These are phyloP conservation scores for Chalciporus sphaerocephalus DNA, from an alignment of 768 basidiomycete genomes.

Conservation along the genomic window DNA sequence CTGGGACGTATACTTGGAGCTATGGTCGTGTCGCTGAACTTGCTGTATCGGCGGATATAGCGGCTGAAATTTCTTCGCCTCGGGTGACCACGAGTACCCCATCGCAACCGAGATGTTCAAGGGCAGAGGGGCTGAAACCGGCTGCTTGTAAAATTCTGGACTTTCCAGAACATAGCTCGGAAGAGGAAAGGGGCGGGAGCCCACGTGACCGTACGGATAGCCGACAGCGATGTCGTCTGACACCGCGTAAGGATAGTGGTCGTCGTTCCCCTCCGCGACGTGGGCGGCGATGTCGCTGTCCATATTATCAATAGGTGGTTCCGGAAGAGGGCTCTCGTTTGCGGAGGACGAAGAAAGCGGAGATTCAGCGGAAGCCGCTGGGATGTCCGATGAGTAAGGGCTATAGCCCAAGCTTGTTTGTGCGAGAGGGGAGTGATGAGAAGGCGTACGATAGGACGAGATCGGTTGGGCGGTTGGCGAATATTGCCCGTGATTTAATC, in stretches of 20 bases:
- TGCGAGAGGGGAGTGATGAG: slow-evolving; percentile 15
- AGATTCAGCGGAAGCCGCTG: slow-evolving; percentile 34
- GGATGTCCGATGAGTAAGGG: slow-evolving; percentile 36
- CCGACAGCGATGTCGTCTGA: slow-evolving; percentile 21
- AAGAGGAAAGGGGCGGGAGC: slow-evolving; percentile 23
- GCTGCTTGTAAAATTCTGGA: slow-evolving; percentile 31
- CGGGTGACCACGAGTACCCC: slow-evolving; percentile 31
- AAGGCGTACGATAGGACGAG: slow-evolving; percentile 17
- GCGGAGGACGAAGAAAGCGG: slow-evolving; percentile 39
- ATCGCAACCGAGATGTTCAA: slow-evolving; percentile 31
- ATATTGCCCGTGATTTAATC: slow-evolving; percentile 20
- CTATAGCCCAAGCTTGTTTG: slow-evolving; percentile 26
- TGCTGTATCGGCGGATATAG: slow-evolving; percentile 33
- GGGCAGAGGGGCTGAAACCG: slow-evolving; percentile 30
- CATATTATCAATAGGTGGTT: slow-evolving; percentile 34
- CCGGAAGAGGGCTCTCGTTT: slow-evolving; percentile 39
- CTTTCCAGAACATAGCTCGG: slow-evolving; percentile 20
- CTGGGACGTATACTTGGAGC: slow-evolving; percentile 20
- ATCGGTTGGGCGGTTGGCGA: slow-evolving; percentile 12
- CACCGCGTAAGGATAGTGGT: slow-evolving; percentile 25
- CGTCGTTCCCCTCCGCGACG: slow-evolving; percentile 23
- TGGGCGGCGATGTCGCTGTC: slow-evolving; percentile 26
- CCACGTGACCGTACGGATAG: slow-evolving; percentile 24
- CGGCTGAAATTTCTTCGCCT: slow-evolving; percentile 35
- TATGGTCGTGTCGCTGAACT: slow-evolving; percentile 22